Conservation (phyloP, 1,139 yeast species). For the Hyphopichia wangnamkhiaoensis region DNA sequence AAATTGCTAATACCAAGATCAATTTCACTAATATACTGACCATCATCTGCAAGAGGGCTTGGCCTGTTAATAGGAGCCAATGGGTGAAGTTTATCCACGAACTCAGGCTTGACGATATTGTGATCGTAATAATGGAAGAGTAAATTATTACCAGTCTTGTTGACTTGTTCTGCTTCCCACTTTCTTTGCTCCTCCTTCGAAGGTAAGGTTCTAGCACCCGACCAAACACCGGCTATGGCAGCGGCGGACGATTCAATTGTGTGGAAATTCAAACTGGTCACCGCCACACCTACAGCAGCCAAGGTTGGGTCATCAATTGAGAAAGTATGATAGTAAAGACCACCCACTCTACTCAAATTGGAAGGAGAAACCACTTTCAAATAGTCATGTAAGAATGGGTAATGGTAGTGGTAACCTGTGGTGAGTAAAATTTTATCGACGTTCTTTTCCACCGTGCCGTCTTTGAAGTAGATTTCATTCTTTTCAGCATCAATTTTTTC, state of each 20-base stretch:
- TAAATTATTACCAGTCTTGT: constrained; percentile 20
- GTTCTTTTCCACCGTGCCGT: constrained; percentile 24
- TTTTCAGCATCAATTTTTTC: constrained; percentile 24
- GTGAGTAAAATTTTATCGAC: constrained; percentile 34
- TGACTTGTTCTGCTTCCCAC: constrained; percentile 29
- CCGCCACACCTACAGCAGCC: constrained; percentile 40
- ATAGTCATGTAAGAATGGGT: constrained; percentile 28
- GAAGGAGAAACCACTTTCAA: constrained; percentile 26
- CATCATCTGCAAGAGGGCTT: constrained; percentile 27
- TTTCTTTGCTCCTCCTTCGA: constrained; percentile 26
- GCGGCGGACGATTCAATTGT: constrained; percentile 46
- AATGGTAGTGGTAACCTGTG: constrained; percentile 41
- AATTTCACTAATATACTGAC: constrained; percentile 22
- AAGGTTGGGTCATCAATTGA: constrained; percentile 43
- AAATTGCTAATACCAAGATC: constrained; percentile 22
- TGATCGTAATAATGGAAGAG: constrained; percentile 28
- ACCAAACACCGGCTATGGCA: constrained; percentile 51
- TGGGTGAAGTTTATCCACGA: constrained; percentile 21
- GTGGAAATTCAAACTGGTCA: constrained; percentile 42
- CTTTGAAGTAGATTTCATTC: constrained; percentile 27
- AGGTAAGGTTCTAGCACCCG: constrained; percentile 28
- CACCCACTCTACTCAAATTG: constrained; percentile 30
- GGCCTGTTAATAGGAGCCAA: constrained; percentile 25
- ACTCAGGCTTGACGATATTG: constrained; percentile 19
- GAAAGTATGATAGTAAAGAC: constrained; percentile 41